Evolutionary conservation across 352 stramenopile species (phyloP), one percentile per base, ranked within the genome.

Genomic region (Pilasporangium apinafurcum): DNA sequence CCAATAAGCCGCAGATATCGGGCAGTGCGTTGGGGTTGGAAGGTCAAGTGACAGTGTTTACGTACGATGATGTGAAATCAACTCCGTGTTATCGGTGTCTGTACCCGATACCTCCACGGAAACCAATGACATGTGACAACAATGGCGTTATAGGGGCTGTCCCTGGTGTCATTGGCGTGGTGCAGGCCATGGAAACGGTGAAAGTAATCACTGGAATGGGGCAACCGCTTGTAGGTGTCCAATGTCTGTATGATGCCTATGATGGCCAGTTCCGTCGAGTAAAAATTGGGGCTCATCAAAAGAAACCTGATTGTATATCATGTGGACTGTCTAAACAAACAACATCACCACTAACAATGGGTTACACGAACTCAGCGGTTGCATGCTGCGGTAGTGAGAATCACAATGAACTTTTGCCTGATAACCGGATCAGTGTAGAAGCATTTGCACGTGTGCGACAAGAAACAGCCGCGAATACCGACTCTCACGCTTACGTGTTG

Each of bases 141-240:
- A 98, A 98, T 49, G 96, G 96, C 30, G 96, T 99, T 2, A 41
- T 99, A 12, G 96, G 96, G 28, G 84, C 96, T 29, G 94, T 98
- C 1, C 92, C 95, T 13, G 92, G 92, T 9, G 71, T 97, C 4
- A 96, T 98, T 50, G 95, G 95, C 7, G 94, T 90, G 35, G 51
- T 98, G 7, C 92, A 98, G 44, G 91, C 96, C 7, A 73, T 97
- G 26, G 93, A 98, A 63, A 63, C 77, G 0, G 65, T 98, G 26
- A 98, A 98, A 59, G 42, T 98, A 18, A 35, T 98, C 17, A 79
- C 74, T 0, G 62, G 61, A 3, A 35, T 89, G 20, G 85, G 84
- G 6, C 41, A 67, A 35, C 53, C 68, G 31, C 56, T 92, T 28
- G 62, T 67, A 0, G 76, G 78, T 6, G 53, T 72, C 7, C 83